These are phyloP conservation scores for Yamadazyma epiphylla DNA, from an alignment of 1,139 yeast genomes.

Conservation along the genomic window DNA sequence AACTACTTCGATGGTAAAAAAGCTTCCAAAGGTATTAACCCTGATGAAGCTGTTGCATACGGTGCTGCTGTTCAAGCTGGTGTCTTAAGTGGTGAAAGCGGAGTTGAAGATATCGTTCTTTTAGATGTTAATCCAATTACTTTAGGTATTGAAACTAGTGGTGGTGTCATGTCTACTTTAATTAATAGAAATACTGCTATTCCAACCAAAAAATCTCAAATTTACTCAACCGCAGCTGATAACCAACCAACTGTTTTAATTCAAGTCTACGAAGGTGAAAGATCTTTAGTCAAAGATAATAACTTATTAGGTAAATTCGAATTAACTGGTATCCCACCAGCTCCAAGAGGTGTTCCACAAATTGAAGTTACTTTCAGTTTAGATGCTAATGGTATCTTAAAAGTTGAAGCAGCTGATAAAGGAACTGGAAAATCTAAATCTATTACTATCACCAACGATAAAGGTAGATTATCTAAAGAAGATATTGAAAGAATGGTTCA, in stretches of 20 bases:
- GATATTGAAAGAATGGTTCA: conserved; percentile 93
- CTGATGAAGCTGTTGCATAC: conserved; percentile 66
- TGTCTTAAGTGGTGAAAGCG: conserved; percentile 75
- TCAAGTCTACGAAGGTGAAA: conserved; percentile 48
- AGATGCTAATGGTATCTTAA: conserved; percentile 48
- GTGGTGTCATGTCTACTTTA: conserved; percentile 48
- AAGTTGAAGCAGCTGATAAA: conserved; percentile 44
- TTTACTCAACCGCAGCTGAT: conserved; percentile 46
- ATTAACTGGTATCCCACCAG: conserved; percentile 46
- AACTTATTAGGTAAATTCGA: conserved; percentile 45
- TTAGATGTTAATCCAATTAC: conserved; percentile 49
- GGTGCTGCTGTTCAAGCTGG: conserved; percentile 82
- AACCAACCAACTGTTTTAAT: conserved; percentile 47
- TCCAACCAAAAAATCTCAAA: conserved; percentile 47
- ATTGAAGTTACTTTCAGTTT: conserved; percentile 45
- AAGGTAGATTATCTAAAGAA: conserved; percentile 92
- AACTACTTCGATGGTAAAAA: conserved; percentile 87
- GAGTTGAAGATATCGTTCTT: conserved; percentile 46
- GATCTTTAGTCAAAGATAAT: conserved; percentile 46
- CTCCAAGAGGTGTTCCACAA: conserved; percentile 50
- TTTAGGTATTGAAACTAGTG: conserved; percentile 48
- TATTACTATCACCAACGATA: conserved; percentile 92
- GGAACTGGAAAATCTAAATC: conserved; percentile 76
- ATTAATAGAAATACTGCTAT: conserved; percentile 47
- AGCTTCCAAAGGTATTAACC: conserved; percentile 94